Evolutionary conservation across 2,329 filamentous ascomycete genomes (phyloP).

Genomic region (Hirsutella minnesotensis): DNA sequence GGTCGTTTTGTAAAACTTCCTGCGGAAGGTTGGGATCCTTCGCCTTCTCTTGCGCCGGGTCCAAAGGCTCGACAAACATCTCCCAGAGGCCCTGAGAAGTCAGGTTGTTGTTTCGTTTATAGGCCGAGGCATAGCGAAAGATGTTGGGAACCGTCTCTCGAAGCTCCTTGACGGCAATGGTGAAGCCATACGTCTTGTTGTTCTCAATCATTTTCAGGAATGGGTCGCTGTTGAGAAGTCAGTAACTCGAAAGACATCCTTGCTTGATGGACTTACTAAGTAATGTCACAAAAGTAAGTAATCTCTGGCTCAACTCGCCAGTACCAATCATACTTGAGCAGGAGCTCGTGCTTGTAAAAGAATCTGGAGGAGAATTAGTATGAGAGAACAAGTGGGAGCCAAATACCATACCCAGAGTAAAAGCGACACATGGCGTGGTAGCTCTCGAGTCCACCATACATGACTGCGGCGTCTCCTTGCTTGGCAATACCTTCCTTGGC

Average conservation of each 20-base stretch:
- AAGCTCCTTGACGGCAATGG: constrained; percentile 95
- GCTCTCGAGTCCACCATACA: constrained; percentile 98
- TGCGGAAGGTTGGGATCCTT: constrained; percentile 63
- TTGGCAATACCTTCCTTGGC: constrained; percentile 93
- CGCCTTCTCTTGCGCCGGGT: constrained; percentile 49
- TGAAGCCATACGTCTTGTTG: constrained; percentile 98
- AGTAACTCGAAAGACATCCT: not conserved
- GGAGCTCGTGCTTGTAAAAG: constrained; percentile 93
- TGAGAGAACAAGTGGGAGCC: not conserved
- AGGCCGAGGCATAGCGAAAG: constrained; percentile 96
- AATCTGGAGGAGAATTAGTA: constrained; percentile 40
- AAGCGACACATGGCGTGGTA: constrained; percentile 99
- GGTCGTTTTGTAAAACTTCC: constrained; percentile 67
- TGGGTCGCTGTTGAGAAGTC: constrained; percentile 56
- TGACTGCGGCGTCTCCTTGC: constrained; percentile 93
- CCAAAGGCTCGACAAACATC: constrained; percentile 81
- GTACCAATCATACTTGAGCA: constrained; percentile 98
- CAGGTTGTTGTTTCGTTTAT: constrained; percentile 85
- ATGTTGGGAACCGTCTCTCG: constrained; percentile 97
- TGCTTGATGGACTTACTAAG: constrained; percentile 51
- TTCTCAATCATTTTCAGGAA: constrained; percentile 88
- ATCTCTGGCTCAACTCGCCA: constrained; percentile 98
- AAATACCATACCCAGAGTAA: constrained; percentile 71
- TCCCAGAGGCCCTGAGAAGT: constrained; percentile 92
- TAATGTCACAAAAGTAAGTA: constrained; percentile 99